Conservation (phyloP, 768 basidiomycete species). For the Leccinum subtestaceum region DNA sequence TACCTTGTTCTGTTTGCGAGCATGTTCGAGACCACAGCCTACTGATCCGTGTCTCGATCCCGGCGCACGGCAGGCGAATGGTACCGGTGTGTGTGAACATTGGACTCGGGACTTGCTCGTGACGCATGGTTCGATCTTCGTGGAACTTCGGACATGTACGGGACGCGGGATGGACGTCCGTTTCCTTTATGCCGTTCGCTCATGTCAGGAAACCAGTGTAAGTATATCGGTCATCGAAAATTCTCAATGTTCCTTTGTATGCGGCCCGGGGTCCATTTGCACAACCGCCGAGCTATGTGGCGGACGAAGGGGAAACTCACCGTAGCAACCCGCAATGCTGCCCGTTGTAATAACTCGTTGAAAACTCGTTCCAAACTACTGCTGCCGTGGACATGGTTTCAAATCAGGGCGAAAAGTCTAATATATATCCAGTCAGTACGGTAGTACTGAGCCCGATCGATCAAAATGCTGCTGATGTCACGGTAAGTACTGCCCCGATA, state of each 20-base stretch:
- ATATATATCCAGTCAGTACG: neutral
- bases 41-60: neutral
- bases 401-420: neutral
- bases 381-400: neutral
- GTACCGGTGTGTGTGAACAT: neutral
- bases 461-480: neutral
- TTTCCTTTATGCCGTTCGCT: neutral
- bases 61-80: neutral
- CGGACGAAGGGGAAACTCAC: too few species aligned
- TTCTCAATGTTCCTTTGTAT: neutral
- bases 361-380: neutral
- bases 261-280: neutral
- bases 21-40: neutral
- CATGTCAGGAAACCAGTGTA: neutral
- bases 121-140: neutral
- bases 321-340: neutral
- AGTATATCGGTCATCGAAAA: neutral
- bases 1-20: slow-evolving; percentile 4
- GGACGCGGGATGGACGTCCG: neutral
- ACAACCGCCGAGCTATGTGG: neutral
- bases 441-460: neutral
- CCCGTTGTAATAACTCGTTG: neutral
- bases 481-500: neutral
- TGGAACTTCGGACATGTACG: neutral
- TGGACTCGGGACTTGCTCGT: neutral